Percentiles rank a stretch among this genome's conserved stretches.
Conservation (phyloP, 148 eudicot genomes). For the Fagopyrum tataricum region DNA sequence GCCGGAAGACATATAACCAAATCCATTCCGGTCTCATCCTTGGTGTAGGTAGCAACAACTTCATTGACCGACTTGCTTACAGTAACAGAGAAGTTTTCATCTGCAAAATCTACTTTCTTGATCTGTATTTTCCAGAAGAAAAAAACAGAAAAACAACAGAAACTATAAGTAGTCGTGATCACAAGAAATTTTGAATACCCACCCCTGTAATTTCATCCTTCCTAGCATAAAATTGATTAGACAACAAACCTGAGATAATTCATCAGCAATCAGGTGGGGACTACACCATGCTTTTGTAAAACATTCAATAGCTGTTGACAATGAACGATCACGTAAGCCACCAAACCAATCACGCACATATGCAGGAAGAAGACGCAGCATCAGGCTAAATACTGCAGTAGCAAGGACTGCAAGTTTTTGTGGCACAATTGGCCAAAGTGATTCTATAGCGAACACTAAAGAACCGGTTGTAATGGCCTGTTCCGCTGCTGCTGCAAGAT, state of each 20-base stretch:
- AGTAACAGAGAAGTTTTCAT: slow-evolving; percentile 81
- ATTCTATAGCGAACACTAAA: slow-evolving; percentile 48
- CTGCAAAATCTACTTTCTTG: slow-evolving; percentile 69
- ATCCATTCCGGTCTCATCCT: slow-evolving; percentile 96
- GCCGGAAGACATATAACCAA: slow-evolving; percentile 89
- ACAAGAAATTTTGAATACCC: background rate
- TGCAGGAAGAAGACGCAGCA: slow-evolving; percentile 90
- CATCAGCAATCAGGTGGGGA: slow-evolving; percentile 75
- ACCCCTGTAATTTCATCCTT: background rate
- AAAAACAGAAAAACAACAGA: background rate
- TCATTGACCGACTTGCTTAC: slow-evolving; percentile 96
- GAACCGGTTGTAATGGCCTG: slow-evolving; percentile 67
- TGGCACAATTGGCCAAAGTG: slow-evolving; percentile 77
- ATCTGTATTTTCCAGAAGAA: slow-evolving; percentile 35
- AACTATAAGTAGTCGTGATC: background rate
- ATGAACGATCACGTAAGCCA: slow-evolving; percentile 80
- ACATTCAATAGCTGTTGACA: slow-evolving; percentile 63
- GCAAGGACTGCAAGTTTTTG: slow-evolving; percentile 74
- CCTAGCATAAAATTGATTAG: background rate
- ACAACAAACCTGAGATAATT: slow-evolving; percentile 73
- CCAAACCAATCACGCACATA: slow-evolving; percentile 90
- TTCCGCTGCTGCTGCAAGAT: slow-evolving; percentile 61
- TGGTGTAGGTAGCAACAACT: slow-evolving; percentile 94
- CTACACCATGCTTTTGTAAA: slow-evolving; percentile 90
- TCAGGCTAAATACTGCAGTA: slow-evolving; percentile 70